phyloP scores from a whole-genome alignment of 352 stramenopile genomes.

The Globisporangium cystogenes region DNA sequence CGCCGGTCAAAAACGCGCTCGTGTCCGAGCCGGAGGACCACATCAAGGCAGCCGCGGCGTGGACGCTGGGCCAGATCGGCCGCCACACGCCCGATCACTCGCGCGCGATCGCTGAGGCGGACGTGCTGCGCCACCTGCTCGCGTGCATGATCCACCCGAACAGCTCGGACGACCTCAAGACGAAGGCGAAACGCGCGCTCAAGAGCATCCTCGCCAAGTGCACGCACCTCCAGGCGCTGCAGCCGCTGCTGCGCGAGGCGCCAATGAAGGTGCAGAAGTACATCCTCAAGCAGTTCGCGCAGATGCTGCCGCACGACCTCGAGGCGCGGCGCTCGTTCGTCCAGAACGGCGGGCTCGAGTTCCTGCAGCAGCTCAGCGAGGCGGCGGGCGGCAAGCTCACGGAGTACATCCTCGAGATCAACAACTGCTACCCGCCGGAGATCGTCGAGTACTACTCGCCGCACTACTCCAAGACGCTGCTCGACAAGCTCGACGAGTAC shows the following conservation, averaged over 20 bases:
- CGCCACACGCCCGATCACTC: slow-evolving; percentile 93
- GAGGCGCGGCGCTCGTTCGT: slow-evolving; percentile 91
- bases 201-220: slow-evolving; percentile 94
- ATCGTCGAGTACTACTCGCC: slow-evolving; percentile 97
- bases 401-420: slow-evolving; percentile 95
- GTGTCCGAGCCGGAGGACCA: slow-evolving; percentile 94
- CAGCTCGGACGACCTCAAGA: slow-evolving; percentile 92
- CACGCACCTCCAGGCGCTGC: slow-evolving; percentile 90
- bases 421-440: slow-evolving; percentile 94
- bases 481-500: slow-evolving; percentile 95
- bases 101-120: slow-evolving; percentile 87
- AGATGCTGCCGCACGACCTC: slow-evolving; percentile 92
- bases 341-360: slow-evolving; percentile 91
- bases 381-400: slow-evolving; percentile 90
- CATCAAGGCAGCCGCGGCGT: slow-evolving; percentile 93
- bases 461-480: slow-evolving; percentile 94
- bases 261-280: slow-evolving; percentile 96
- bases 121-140: slow-evolving; percentile 90
- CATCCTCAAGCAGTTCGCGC: slow-evolving; percentile 94
- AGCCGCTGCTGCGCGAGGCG: slow-evolving; percentile 90
- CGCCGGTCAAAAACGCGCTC: slow-evolving; percentile 90
- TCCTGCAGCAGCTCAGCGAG: slow-evolving; percentile 91
- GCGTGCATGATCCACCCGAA: slow-evolving; percentile 92
- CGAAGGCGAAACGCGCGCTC: slow-evolving; percentile 91
- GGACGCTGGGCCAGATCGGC: slow-evolving; percentile 94